Conservation (phyloP, 2,329 filamentous ascomycete genomes). For the Aspergillus tubingensis region DNA sequence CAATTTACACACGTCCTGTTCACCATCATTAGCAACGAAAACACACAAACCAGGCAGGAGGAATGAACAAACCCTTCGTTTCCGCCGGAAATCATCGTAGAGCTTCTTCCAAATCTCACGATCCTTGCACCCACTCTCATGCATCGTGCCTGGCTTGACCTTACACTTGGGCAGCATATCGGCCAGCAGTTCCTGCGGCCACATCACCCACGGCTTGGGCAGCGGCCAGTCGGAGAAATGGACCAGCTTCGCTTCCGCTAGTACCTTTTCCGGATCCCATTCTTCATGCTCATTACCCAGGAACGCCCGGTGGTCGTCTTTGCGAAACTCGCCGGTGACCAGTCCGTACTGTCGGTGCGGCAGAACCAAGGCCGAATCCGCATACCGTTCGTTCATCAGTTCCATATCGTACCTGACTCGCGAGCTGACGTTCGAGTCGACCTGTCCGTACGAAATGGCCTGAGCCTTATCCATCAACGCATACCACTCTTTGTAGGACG, state of each 20-base stretch:
- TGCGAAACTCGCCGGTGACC: slow-evolving; percentile 64
- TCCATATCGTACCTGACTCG: slow-evolving; percentile 63
- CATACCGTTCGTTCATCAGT: slow-evolving; percentile 64
- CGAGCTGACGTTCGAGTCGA: slow-evolving; percentile 23
- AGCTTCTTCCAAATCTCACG: slow-evolving; percentile 41
- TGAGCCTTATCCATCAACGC: slow-evolving; percentile 31
- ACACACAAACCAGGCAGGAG: neutral
- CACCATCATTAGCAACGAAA: neutral
- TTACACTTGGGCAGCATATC: slow-evolving; percentile 39
- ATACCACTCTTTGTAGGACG: slow-evolving; percentile 53
- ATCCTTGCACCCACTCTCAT: slow-evolving; percentile 42
- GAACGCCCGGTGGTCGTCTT: slow-evolving; percentile 54
- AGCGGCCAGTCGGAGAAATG: slow-evolving; percentile 74
- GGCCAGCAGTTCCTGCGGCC: slow-evolving; percentile 35
- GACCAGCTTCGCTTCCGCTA: slow-evolving; percentile 64
- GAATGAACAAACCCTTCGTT: slow-evolving; percentile 30
- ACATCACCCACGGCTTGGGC: slow-evolving; percentile 64
- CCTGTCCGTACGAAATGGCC: slow-evolving; percentile 31
- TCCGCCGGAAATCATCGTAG: slow-evolving; percentile 40
- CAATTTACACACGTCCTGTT: neutral
- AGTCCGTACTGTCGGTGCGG: slow-evolving; percentile 66
- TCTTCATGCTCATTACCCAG: slow-evolving; percentile 52
- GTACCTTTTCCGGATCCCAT: slow-evolving; percentile 61
- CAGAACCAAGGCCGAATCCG: slow-evolving; percentile 59
- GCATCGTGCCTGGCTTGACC: slow-evolving; percentile 34